Conservation (phyloP, 768 basidiomycete species). For the Stropharia rugosoannulata region DNA sequence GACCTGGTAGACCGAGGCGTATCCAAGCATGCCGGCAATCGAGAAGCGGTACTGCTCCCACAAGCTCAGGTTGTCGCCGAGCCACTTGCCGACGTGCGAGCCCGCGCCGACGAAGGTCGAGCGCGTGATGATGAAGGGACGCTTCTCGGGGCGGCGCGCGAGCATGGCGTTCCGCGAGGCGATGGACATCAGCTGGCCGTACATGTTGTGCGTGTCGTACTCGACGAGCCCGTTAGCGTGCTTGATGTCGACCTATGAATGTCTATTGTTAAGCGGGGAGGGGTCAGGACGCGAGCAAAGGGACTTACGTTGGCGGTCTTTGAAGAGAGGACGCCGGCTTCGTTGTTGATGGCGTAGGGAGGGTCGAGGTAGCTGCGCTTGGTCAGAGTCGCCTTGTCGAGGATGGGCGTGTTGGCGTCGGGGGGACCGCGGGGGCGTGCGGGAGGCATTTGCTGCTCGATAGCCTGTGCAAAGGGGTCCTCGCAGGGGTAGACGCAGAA, state of each 20-base stretch:
- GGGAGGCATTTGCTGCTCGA: slow-evolving; percentile 52
- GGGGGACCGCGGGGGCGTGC: slow-evolving; percentile 48
- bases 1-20: slow-evolving; percentile 62
- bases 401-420: slow-evolving; percentile 52
- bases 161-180: slow-evolving; percentile 62
- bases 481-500: slow-evolving; percentile 65
- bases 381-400: slow-evolving; percentile 24
- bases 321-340: slow-evolving; percentile 49
- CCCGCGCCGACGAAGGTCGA: slow-evolving; percentile 75
- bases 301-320: slow-evolving; percentile 52
- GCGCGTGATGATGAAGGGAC: slow-evolving; percentile 68
- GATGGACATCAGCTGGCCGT: slow-evolving; percentile 71
- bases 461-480: slow-evolving; percentile 59
- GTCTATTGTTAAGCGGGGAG: background rate
- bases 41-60: slow-evolving; percentile 62
- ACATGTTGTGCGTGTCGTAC: slow-evolving; percentile 67
- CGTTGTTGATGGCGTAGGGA: slow-evolving; percentile 61
- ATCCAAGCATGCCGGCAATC: slow-evolving; percentile 66
- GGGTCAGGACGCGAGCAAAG: background rate
- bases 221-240: slow-evolving; percentile 59
- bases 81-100: slow-evolving; percentile 68
- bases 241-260: slow-evolving; percentile 37
- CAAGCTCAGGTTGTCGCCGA: slow-evolving; percentile 61
- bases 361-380: slow-evolving; percentile 43
- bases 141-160: slow-evolving; percentile 56